phyloP scores from a whole-genome alignment of 192 early-diverging fungal species.

The Backusella morwellensis region DNA sequence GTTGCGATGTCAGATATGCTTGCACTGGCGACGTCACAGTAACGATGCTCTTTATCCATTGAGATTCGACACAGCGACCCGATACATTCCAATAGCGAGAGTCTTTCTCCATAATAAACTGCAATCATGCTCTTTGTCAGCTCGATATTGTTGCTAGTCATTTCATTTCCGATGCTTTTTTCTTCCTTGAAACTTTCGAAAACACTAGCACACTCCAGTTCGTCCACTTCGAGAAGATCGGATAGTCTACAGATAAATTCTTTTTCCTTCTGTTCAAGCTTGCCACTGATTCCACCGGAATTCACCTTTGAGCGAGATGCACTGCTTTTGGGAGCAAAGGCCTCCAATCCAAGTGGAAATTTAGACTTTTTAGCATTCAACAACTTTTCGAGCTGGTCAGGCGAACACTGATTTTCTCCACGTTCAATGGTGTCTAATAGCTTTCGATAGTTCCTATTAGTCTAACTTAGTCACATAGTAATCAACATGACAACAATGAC shows the following conservation, averaged over 20 bases:
- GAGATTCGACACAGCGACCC: conserved; percentile 16
- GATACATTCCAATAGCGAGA: conserved; percentile 24
- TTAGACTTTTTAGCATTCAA: conserved; percentile 31
- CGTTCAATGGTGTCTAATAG: conserved; percentile 26
- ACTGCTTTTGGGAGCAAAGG: conserved; percentile 34
- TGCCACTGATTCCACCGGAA: conserved; percentile 27
- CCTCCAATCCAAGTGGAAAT: conserved; percentile 36
- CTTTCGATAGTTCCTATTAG: conserved; percentile 23
- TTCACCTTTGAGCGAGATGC: conserved; percentile 32
- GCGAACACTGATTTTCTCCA: conserved; percentile 18
- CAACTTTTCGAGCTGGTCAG: conserved; percentile 20
- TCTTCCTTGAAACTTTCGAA: conserved; percentile 22
- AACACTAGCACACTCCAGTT: conserved; percentile 33
- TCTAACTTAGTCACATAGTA: neutral
- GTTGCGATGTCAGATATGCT: neutral
- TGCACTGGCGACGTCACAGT: neutral
- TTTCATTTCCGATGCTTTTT: neutral
- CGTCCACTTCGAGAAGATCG: conserved; percentile 38
- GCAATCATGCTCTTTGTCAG: conserved; percentile 3
- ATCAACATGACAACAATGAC: neutral
- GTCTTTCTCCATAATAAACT: conserved; percentile 25
- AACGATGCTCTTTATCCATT: conserved; percentile 9
- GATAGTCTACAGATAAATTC: conserved; percentile 41
- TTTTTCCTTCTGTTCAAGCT: conserved; percentile 34
- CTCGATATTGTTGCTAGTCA: neutral